These are phyloP conservation scores for Pleurotus djamor DNA, from an alignment of 768 basidiomycete genomes.

Conservation along the genomic window DNA sequence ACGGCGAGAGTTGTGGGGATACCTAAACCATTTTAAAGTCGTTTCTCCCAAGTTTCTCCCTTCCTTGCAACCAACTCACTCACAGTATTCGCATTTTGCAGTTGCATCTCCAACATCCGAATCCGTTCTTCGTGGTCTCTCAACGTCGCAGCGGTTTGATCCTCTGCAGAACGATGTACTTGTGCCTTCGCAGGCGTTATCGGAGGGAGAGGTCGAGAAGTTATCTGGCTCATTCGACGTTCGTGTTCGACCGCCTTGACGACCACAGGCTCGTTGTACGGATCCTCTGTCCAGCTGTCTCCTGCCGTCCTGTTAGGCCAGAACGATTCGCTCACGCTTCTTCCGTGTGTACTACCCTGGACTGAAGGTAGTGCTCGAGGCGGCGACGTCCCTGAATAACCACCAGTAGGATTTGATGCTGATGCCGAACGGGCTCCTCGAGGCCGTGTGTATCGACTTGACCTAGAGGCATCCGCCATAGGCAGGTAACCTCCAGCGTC, in stretches of 20 bases:
- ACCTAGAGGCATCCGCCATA: no score
- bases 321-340: background rate
- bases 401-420: no score
- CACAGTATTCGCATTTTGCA: background rate
- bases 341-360: background rate
- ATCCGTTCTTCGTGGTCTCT: background rate
- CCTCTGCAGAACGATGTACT: background rate
- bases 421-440: no score
- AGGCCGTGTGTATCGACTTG: no score
- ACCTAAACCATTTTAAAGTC: background rate
- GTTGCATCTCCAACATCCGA: background rate
- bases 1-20: background rate
- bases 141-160: background rate
- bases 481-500: no score
- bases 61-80: no score
- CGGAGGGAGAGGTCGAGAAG: background rate
- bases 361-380: no score
- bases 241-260: background rate
- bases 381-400: no score
- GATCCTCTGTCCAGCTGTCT: background rate
- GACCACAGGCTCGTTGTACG: background rate
- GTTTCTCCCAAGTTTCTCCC: no score
- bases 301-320: background rate
- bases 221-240: background rate
- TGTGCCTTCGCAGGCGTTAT: background rate